Conservation (phyloP, 1,139 yeast genomes). For the Meyerozyma smithsonii region DNA sequence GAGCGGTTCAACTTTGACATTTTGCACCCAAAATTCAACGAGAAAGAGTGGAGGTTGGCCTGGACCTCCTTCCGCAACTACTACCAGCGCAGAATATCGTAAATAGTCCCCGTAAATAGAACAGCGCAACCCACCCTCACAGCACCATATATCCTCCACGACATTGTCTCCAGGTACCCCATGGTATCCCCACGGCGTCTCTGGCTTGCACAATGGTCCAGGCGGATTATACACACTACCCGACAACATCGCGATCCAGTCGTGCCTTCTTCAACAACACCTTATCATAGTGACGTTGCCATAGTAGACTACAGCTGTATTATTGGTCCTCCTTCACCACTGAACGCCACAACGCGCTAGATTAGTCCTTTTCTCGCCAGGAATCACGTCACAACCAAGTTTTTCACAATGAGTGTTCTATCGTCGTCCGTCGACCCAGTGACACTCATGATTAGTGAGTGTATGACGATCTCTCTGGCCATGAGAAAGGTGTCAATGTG, state of each 20-base stretch:
- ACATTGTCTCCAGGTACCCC: no score
- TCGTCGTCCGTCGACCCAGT: constrained; percentile 54
- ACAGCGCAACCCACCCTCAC: no score
- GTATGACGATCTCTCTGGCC: constrained; percentile 80
- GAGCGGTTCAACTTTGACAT: constrained; percentile 66
- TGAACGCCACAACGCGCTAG: background rate
- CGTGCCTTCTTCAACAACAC: constrained; percentile 3
- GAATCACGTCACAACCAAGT: background rate
- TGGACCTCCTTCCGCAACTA: constrained; percentile 60
- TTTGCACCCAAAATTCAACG: constrained; percentile 41
- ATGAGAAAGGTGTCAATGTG: constrained; percentile 86
- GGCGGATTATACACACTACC: background rate
- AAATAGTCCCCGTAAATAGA: background rate
- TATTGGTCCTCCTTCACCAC: no score
- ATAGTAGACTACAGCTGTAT: no score
- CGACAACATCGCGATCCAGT: constrained; percentile 1
- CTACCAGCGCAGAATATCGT: constrained; percentile 34
- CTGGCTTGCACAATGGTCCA: no score
- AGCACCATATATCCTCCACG: no score
- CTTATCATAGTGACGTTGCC: background rate
- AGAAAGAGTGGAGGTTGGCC: constrained; percentile 69
- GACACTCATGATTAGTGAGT: constrained; percentile 82
- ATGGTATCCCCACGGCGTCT: no score
- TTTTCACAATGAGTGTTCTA: background rate
- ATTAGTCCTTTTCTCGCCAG: background rate